Base-by-base conservation (phyloP, 2,329 filamentous ascomycete species). In the Fusarium sp. region DNA sequence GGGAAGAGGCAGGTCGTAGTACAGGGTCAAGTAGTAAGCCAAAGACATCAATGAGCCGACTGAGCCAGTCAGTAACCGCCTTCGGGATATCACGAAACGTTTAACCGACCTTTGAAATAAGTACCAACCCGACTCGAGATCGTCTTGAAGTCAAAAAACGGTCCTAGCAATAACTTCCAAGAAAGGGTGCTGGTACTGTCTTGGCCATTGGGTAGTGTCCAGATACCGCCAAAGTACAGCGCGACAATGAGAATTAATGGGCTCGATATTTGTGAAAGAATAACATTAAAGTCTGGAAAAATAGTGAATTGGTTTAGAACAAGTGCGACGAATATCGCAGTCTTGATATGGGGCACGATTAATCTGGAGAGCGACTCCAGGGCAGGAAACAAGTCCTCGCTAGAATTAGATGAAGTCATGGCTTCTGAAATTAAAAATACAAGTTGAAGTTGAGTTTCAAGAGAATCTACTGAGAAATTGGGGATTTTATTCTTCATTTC, bases 371-470 rank as follows among this genome's bases (percentile, higher is more conserved):
- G 29, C 7, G 69, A 65, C 20, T 71, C 69, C 25, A 71, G 4
- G 3, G 69, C 69, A 4, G 69, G 65, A 39, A 71, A 71, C 15
- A 71, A n/a, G 20, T 71, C 69, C 45, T 71, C 69, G 20, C 69
- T 47, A 25, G 33, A 45, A 35, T 54, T 70, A 57, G 46, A 52
- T 5, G 69, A 47, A 70, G 69, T 42, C 69, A 71, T 71, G 41
- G 5, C 55, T 67, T 14, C 18, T 17, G 7, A 5, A 47, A 47
- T 18, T 56, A 56, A 13, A 7, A 41, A n/a, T 29, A 53, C 49
- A 53, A 25, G 14, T 4, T 27, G 0, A 12, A 53, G 15, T 3
- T 38, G 22, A 12, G 5, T 0, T 4, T 15, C 1, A 5, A 12
- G 1, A 14, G 11, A 13, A 6, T 11, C 1, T 6, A 1, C 9